Percentiles rank a stretch among this genome's conserved stretches.
Evolutionary conservation across 805 yeast species (phyloP).

Genomic region (Tetrapisispora arboricola): DNA sequence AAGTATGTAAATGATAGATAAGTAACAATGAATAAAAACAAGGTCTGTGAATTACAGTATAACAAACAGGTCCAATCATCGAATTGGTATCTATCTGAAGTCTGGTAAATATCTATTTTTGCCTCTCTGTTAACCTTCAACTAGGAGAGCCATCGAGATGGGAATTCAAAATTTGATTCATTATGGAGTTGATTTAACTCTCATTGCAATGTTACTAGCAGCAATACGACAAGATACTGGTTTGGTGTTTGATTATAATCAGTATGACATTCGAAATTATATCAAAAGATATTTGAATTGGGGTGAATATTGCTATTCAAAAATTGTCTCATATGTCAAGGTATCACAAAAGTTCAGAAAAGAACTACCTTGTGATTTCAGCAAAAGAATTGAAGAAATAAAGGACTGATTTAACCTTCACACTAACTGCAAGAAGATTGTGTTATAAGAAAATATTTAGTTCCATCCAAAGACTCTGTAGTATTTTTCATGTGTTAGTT

Average conservation of each 20-base stretch:
- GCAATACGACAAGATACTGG: conserved; percentile 84
- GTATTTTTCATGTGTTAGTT: too few species aligned
- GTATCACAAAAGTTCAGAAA: conserved; percentile 39
- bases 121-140: too few species aligned
- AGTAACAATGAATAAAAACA: too few species aligned
- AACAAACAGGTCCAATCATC: too few species aligned
- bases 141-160: too few species aligned
- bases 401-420: conserved; percentile 6
- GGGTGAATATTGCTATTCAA: conserved; percentile 53
- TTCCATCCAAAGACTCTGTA: too few species aligned
- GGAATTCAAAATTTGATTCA: conserved; percentile 34
- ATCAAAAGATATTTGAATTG: conserved; percentile 43
- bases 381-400: not conserved
- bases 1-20: too few species aligned
- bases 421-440: too few species aligned
- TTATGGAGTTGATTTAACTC: conserved; percentile 63
- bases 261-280: conserved; percentile 35
- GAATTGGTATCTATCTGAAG: too few species aligned
- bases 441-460: too few species aligned
- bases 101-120: too few species aligned
- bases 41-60: too few species aligned
- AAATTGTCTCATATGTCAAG: conserved; percentile 36
- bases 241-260: conserved; percentile 33
- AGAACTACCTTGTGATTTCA: conserved; percentile 16
- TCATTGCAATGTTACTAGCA: conserved; percentile 73